Evolutionary conservation across 73 alveolate genomes (phyloP), one percentile per base, ranked within the genome.

Genomic region (Blepharisma japonicum): DNA sequence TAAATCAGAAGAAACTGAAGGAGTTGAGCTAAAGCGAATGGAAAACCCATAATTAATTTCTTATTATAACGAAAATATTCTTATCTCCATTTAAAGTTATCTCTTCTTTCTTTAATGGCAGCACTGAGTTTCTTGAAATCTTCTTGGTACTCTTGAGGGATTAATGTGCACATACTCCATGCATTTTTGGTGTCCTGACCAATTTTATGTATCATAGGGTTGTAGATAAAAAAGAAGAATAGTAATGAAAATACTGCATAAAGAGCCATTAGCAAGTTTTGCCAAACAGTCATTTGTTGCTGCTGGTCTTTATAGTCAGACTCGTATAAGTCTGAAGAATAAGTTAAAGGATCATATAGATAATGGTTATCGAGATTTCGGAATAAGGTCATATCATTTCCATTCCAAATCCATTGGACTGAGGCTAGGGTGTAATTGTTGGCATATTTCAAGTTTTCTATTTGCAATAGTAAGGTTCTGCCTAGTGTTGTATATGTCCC

Each of bases 51-150:
- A 32, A 32, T 32, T 32, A 32, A 32, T 32, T 32, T 32, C 42
- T 32, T 32, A 32, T 32, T 32, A 32, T 32, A 32, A 32, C 42
- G 42, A 32, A 32, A 32, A 32, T 32, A 32, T 32, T 0, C 42
- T 53, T 53, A 53, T 53, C 67, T 53, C 67, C 67, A 53, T 53
- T 53, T 53, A 20, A 53, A 53, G 67, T 53, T 53, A 53, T 53
- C 67, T 20, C 67, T 53, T 53, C 67, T 53, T 14, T 53, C 67
- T 20, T 53, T 53, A 53, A 53, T 53, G 4, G 67, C 67, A 1
- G n/a, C 23, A 53, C 23, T 53, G 23, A 53, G 67, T 4, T 53
- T 53, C 67, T 53, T 53, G 4, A 53, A 53, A 53, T 53, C 67
- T 20, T 53, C 67, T 20, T 53, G 67, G 4, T 53, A 53, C 67